phyloP scores from a whole-genome alignment of 148 eudicot genomes.

The Heliamphora exappendiculata region DNA sequence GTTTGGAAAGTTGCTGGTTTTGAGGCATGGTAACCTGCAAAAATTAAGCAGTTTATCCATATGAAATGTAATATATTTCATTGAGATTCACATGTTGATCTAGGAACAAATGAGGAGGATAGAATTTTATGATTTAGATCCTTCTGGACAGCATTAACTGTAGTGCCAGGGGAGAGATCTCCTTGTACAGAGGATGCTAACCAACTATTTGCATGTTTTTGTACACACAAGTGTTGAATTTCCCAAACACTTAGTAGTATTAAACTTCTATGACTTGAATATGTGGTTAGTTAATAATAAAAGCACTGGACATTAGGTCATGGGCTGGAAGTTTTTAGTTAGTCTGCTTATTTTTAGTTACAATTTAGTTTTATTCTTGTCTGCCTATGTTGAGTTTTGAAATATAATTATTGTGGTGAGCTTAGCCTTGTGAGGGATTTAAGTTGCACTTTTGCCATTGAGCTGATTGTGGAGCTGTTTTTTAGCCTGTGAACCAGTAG shows the following conservation, averaged over 20 bases:
- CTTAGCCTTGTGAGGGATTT: background rate
- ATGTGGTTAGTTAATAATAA: too few relatives aligned
- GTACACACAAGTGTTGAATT: background rate
- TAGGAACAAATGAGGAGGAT: background rate
- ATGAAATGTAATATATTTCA: background rate
- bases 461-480: background rate
- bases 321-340: background rate
- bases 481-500: background rate
- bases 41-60: background rate
- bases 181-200: background rate
- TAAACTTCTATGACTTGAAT: background rate
- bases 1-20: background rate
- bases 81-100: background rate
- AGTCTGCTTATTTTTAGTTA: too few relatives aligned
- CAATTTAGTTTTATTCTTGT: too few relatives aligned
- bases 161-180: background rate
- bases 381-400: background rate
- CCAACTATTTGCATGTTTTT: background rate
- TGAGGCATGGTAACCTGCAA: background rate
- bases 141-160: background rate
- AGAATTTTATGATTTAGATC: background rate
- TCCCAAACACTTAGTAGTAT: background rate
- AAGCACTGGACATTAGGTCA: background rate
- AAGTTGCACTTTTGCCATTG: background rate
- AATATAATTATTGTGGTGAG: background rate